These are phyloP conservation scores for Boechera divaricarpa DNA, from an alignment of 345 rosid species.

Conservation along the genomic window DNA sequence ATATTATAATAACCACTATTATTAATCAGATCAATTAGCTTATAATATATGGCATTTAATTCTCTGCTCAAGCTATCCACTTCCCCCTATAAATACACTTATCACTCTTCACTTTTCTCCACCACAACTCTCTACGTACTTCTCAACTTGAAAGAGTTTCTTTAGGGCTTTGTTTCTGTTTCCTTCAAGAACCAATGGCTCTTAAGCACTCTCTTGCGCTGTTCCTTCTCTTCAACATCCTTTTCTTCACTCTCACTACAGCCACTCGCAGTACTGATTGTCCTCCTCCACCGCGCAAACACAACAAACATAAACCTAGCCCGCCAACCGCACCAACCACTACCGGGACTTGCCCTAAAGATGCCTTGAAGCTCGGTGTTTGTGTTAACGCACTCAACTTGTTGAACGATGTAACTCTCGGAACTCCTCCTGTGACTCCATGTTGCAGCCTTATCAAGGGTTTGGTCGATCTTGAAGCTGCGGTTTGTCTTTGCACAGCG, in stretches of 20 bases:
- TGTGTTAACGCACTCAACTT: slow-evolving; percentile 50
- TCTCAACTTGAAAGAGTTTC: slow-evolving; percentile 32
- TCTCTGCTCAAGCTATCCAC: slow-evolving; percentile 5
- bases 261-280: slow-evolving; percentile 57
- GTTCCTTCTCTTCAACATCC: slow-evolving; percentile 56
- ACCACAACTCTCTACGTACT: slow-evolving; percentile 30
- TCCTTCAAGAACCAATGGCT: slow-evolving; percentile 47
- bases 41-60: not conserved
- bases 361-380: slow-evolving; percentile 53
- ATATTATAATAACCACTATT: slow-evolving; percentile 9
- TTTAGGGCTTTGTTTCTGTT: not conserved
- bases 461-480: slow-evolving; percentile 60
- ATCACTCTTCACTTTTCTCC: slow-evolving; percentile 22
- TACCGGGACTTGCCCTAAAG: slow-evolving; percentile 48
- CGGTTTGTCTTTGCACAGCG: slow-evolving; percentile 65
- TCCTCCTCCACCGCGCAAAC: slow-evolving; percentile 45
- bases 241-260: slow-evolving; percentile 55
- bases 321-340: slow-evolving; percentile 33
- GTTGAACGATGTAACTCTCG: slow-evolving; percentile 46
- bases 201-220: slow-evolving; percentile 55
- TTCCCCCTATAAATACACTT: slow-evolving; percentile 36
- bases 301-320: slow-evolving; percentile 47
- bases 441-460: slow-evolving; percentile 53
- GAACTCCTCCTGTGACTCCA: slow-evolving; percentile 51
- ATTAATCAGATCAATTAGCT: slow-evolving; percentile 28